These are phyloP conservation scores for Gloeopeniophorella convolvens DNA, from an alignment of 768 basidiomycete species.

Conservation along the genomic window DNA sequence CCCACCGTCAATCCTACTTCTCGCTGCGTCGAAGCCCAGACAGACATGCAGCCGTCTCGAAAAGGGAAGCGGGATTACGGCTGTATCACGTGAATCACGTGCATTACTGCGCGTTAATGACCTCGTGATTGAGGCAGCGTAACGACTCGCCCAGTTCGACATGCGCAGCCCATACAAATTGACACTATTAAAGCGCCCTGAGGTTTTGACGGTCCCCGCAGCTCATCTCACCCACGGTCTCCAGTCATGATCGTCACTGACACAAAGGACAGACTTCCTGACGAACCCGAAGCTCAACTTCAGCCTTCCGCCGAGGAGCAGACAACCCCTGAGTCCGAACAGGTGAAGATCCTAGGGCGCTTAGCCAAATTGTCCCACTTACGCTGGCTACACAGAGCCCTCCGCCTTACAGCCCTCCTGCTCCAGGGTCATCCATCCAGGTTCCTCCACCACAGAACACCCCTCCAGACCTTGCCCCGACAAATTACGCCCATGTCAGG, in stretches of 20 bases:
- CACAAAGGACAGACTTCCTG: background rate
- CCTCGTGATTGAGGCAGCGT: too few relatives aligned
- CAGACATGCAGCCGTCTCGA: too few relatives aligned
- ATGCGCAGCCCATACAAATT: too few relatives aligned
- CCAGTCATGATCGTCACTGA: conserved; percentile 3
- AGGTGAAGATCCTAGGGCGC: background rate
- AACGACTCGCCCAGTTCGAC: too few relatives aligned
- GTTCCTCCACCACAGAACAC: background rate
- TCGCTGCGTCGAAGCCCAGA: too few relatives aligned
- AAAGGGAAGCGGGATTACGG: too few relatives aligned
- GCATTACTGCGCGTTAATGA: too few relatives aligned
- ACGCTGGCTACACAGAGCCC: background rate
- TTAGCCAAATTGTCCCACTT: background rate
- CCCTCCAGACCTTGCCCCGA: conserved; percentile 4
- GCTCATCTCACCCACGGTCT: background rate
- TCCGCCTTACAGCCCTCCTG: conserved; percentile 8
- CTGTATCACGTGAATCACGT: too few relatives aligned
- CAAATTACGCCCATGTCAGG: conserved; percentile 8
- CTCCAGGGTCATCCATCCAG: background rate
- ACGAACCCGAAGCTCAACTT: background rate
- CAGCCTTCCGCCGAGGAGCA: background rate
- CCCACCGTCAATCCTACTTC: too few relatives aligned
- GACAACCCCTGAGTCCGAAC: background rate
- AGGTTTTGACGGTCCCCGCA: background rate
- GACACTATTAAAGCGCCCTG: background rate